A percentile compares a stretch with the other conserved stretches of the same genome.
Evolutionary conservation across 2,329 filamentous ascomycete genomes (phyloP).

Genomic region (Harringtonia lauricola): DNA sequence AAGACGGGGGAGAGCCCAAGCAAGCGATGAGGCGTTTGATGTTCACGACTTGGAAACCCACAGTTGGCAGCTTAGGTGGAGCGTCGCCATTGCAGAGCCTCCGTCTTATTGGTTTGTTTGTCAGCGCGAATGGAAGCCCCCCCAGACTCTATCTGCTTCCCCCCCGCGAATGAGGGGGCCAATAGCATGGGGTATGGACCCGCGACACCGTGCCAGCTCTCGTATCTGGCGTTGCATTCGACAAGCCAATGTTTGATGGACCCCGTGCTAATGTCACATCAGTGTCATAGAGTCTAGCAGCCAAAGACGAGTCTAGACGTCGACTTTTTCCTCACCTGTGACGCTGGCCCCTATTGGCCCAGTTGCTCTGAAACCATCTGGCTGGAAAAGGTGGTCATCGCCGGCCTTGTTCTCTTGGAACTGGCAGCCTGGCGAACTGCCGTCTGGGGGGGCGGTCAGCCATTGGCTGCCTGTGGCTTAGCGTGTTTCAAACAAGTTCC

Average conservation of each 20-base stretch:
- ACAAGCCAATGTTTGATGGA: neutral
- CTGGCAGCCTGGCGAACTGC: too few relatives aligned
- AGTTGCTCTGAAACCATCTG: too few relatives aligned
- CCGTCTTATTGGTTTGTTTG: too few relatives aligned
- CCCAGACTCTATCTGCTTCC: neutral
- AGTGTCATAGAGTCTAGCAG: neutral
- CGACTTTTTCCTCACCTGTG: too few relatives aligned
- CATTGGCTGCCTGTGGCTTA: too few relatives aligned
- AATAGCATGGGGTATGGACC: neutral
- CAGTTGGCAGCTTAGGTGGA: neutral
- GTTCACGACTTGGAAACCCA: slow-evolving; percentile 3
- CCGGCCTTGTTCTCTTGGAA: too few relatives aligned
- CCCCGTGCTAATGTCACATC: neutral
- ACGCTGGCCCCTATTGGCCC: neutral
- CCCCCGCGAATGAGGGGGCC: neutral
- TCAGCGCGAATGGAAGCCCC: neutral
- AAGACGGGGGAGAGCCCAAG: neutral
- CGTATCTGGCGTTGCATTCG: neutral
- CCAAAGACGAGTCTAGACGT: neutral
- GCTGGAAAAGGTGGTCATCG: too few relatives aligned
- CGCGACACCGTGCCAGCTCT: neutral
- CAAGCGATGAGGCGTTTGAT: slow-evolving; percentile 7
- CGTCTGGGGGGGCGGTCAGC: too few relatives aligned
- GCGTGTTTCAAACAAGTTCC: too few relatives aligned
- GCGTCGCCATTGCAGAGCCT: too few relatives aligned